Percentiles rank a stretch among this genome's conserved stretches.
phyloP scores from a whole-genome alignment of 1,284 basidiomycete species.

The Afroboletus lepidellus region DNA sequence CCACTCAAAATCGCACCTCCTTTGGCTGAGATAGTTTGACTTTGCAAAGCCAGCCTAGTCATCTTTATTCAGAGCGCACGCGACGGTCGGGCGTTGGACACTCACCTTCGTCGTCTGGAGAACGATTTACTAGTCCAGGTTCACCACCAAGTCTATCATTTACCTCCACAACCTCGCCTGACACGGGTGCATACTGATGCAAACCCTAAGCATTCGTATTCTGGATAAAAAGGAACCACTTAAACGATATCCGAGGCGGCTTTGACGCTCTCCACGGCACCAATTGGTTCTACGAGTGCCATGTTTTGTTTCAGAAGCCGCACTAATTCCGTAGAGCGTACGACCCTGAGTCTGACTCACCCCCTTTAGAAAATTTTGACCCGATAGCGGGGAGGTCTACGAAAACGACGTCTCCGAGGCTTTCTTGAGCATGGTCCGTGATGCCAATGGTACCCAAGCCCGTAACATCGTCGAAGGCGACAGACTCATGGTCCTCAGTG shows the following conservation, averaged over 20 bases:
- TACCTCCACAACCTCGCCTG: constrained; percentile 79
- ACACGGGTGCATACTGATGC: constrained; percentile 85
- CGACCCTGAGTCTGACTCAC: constrained; percentile 46
- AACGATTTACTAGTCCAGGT: constrained; percentile 88
- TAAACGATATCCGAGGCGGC: constrained; percentile 91
- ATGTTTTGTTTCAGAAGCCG: constrained; percentile 4
- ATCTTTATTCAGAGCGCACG: background rate
- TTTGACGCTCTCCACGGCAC: constrained; percentile 97
- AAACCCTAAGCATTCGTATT: constrained; percentile 9
- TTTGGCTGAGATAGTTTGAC: constrained; percentile 78
- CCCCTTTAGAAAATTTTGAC: constrained; percentile 70
- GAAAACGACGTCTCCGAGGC: constrained; percentile 96
- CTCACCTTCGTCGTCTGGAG: constrained; percentile 82
- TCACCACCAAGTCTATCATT: constrained; percentile 72
- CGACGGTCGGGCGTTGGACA: constrained; percentile 1
- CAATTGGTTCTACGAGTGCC: constrained; percentile 72
- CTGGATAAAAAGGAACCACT: constrained; percentile 27
- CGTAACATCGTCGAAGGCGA: constrained; percentile 78
- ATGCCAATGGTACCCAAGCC: constrained; percentile 85
- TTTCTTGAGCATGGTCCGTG: constrained; percentile 88
- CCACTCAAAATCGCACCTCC: constrained; percentile 59
- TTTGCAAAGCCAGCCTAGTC: constrained; percentile 92
- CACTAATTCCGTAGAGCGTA: background rate
- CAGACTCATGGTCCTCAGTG: constrained; percentile 90
- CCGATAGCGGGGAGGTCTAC: constrained; percentile 87